Evolutionary conservation across 306 rosid genomes (phyloP), one percentile per base, ranked within the genome.

Genomic region (Ziziphus jujuba): DNA sequence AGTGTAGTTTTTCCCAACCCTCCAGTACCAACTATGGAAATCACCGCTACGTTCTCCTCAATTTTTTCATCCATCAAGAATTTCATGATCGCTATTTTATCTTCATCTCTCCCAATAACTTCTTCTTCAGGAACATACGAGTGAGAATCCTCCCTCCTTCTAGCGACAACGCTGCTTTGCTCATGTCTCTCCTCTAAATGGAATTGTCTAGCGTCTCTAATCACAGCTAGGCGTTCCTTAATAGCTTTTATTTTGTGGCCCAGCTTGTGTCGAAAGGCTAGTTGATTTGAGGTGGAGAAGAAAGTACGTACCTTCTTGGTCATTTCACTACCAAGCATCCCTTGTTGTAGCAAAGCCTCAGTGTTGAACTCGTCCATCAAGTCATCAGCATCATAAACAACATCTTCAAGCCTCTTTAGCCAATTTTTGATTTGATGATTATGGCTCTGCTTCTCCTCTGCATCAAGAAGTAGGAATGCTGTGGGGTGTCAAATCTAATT

Each of bases 1-100:
- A 66, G 70, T 11, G 70, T 66, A 12, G 70, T 66, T 38, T 65
- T 66, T 15, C 60, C 70, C 22, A 66, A 23, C 1, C 66, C 66
- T n/a, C 66, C 53, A 5, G 21, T 19, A 10, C 70, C 70, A 11
- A 66, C 70, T 20, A 66, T 20, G 34, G 70, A 25, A 17, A 66
- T 34, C 20, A 66, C 58, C 10, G 13, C 17, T 8, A 66, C 47
- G 17, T 66, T 52, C 49, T 51, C 60, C 6, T 34, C 34, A 16
- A 35, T 15, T 1, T 36, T n/a, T 0, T 15, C 14, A 2, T 23
- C 61, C 9, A 48, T 4, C 19, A 66, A 54, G 35, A 36, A 33
- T 23, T 21, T 43, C 2, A 66, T 4, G 23, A 66, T 21, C 10
- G 1, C 11, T 3, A 6, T 44, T 15, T 38, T 38, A 34, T 66